These are phyloP conservation scores for Flammula alnicola DNA, from an alignment of 1,284 basidiomycete genomes.

Conservation along the genomic window DNA sequence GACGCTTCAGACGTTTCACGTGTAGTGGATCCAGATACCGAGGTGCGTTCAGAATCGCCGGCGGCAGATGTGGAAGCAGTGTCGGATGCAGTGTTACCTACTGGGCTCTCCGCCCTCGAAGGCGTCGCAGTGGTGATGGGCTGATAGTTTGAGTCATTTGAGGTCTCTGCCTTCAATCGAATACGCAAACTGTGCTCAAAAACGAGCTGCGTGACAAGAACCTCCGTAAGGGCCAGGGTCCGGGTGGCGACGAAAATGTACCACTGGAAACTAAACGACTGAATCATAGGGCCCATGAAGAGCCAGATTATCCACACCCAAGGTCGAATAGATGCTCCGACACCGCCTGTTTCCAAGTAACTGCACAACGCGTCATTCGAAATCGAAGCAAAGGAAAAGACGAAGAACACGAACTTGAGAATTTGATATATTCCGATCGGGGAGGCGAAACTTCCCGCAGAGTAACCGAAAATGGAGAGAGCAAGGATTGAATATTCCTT, in stretches of 20 bases:
- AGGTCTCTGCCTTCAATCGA: slow-evolving; percentile 43
- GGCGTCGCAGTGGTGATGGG: background rate
- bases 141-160: background rate
- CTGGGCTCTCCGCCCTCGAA: background rate
- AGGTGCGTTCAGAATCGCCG: slow-evolving; percentile 3
- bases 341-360: slow-evolving; percentile 19
- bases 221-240: slow-evolving; percentile 55
- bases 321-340: slow-evolving; percentile 36
- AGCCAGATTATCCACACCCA: slow-evolving; percentile 72
- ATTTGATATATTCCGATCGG: slow-evolving; percentile 16
- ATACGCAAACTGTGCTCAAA: slow-evolving; percentile 14
- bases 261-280: slow-evolving; percentile 41
- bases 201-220: slow-evolving; percentile 37
- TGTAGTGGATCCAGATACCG: no score
- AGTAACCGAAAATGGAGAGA: slow-evolving; percentile 7
- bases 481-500: slow-evolving; percentile 16
- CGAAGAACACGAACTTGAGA: slow-evolving; percentile 5
- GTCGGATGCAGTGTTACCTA: slow-evolving; percentile 7
- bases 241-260: slow-evolving; percentile 48
- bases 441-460: slow-evolving; percentile 14
- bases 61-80: slow-evolving; percentile 19
- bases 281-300: slow-evolving; percentile 53
- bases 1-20: no score
- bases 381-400: slow-evolving; percentile 5
- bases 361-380: slow-evolving; percentile 21